Conservation (phyloP, 2,329 filamentous ascomycete genomes). For the Apiospora pterosperma region DNA sequence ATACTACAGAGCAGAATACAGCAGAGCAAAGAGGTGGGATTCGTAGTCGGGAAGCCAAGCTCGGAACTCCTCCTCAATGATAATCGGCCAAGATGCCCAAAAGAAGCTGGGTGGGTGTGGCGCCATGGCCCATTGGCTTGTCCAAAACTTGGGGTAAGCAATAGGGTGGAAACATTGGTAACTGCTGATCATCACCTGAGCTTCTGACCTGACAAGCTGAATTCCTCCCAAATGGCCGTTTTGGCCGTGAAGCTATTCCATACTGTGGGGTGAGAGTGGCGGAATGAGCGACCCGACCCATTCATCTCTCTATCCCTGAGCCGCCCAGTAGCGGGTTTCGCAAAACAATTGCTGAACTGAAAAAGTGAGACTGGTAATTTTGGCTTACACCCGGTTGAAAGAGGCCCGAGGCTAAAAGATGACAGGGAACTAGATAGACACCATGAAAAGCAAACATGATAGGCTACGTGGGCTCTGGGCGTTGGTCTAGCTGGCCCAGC, state of each 20-base stretch:
- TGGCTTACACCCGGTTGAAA: neutral
- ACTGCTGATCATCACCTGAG: neutral
- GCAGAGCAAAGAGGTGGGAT: too few species aligned
- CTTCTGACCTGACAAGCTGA: neutral
- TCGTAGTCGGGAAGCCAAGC: neutral
- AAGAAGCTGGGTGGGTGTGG: neutral
- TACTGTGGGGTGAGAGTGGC: neutral
- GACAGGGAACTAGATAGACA: neutral
- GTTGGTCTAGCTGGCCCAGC: neutral
- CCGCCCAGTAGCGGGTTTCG: neutral
- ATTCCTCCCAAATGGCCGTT: too few species aligned
- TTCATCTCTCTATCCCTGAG: neutral
- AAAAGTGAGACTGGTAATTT: too few species aligned
- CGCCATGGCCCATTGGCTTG: neutral
- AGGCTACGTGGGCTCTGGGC: slow-evolving; percentile 1
- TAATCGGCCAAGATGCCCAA: neutral
- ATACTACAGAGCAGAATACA: too few species aligned
- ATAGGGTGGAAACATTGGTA: neutral
- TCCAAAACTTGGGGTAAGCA: neutral
- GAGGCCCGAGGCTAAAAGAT: neutral
- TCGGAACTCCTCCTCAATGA: neutral
- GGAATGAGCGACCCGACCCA: too few species aligned
- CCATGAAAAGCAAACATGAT: neutral
- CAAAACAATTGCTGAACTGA: neutral
- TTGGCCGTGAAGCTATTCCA: neutral